phyloP scores from a whole-genome alignment of 2,329 filamentous ascomycete species.

The Neonectria punicea region DNA sequence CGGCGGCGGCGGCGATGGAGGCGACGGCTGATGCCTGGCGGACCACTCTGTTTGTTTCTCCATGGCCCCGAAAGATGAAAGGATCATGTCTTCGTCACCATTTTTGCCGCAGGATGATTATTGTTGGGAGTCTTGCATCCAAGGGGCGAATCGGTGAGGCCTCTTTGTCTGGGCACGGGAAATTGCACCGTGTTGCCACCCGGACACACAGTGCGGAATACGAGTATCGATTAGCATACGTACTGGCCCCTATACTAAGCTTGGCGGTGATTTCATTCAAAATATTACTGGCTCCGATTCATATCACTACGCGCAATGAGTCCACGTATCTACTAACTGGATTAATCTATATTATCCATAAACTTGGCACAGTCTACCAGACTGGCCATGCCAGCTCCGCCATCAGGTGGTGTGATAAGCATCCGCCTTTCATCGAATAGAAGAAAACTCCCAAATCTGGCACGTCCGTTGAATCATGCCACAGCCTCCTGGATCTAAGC shows the following conservation, averaged over 20 bases:
- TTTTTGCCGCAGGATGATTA: not conserved
- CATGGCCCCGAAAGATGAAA: not conserved
- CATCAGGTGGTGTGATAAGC: too few relatives aligned
- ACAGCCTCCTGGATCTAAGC: too few relatives aligned
- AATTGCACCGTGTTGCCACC: constrained; percentile 18
- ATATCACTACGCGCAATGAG: too few relatives aligned
- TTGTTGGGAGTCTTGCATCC: not conserved
- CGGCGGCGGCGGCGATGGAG: constrained; percentile 26
- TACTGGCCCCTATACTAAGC: too few relatives aligned
- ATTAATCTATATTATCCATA: too few relatives aligned
- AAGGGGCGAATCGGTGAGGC: constrained; percentile 19
- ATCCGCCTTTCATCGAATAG: too few relatives aligned
- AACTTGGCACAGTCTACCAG: too few relatives aligned
- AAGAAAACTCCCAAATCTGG: too few relatives aligned
- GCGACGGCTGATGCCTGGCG: constrained; percentile 28
- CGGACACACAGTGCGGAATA: constrained; percentile 2
- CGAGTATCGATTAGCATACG: not conserved
- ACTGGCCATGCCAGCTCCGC: too few relatives aligned
- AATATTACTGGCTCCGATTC: not conserved
- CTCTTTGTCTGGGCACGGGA: constrained; percentile 9
- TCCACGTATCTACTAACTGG: too few relatives aligned
- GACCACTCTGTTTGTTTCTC: constrained; percentile 19
- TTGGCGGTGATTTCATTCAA: too few relatives aligned
- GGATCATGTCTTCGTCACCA: not conserved
- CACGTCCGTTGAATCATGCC: too few relatives aligned